A percentile compares a stretch with the other conserved stretches of the same genome.
Conservation (phyloP, 2,329 filamentous ascomycete species). For the Penicillium sp. region DNA sequence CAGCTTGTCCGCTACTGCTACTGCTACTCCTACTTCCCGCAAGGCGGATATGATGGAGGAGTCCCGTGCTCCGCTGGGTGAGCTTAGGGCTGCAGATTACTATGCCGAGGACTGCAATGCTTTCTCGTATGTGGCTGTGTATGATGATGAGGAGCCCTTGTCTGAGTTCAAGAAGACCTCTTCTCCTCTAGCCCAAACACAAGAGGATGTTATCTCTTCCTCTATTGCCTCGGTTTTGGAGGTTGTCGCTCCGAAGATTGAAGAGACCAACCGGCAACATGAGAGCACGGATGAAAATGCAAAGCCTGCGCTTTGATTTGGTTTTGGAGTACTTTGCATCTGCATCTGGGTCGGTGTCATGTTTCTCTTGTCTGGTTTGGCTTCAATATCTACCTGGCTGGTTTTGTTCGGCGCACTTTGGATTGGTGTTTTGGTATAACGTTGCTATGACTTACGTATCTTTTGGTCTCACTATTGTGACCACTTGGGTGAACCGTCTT, state of each 20-base stretch:
- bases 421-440: slow-evolving; percentile 4
- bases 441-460: slow-evolving; percentile 1
- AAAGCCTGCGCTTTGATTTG: slow-evolving; percentile 1
- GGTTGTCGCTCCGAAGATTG: slow-evolving; percentile 26
- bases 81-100: slow-evolving; percentile 65
- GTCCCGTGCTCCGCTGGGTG: slow-evolving; percentile 62
- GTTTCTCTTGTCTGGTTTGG: slow-evolving; percentile 3
- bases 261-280: slow-evolving; percentile 47
- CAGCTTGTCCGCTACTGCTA: slow-evolving; percentile 17
- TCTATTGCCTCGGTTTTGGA: slow-evolving; percentile 30
- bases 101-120: slow-evolving; percentile 64
- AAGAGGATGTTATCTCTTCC: slow-evolving; percentile 15
- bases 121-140: slow-evolving; percentile 58
- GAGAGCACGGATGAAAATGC: slow-evolving; percentile 47
- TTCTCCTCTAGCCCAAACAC: slow-evolving; percentile 4
- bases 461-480: slow-evolving; percentile 1
- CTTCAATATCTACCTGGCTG: slow-evolving; percentile 1
- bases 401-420: background rate
- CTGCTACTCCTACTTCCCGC: slow-evolving; percentile 26
- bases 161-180: slow-evolving; percentile 17
- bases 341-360: slow-evolving; percentile 18
- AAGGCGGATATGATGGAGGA: slow-evolving; percentile 60
- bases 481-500: slow-evolving; percentile 2
- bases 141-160: slow-evolving; percentile 52
- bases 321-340: background rate